A percentile compares a stretch with the other conserved stretches of the same genome.
Evolutionary conservation across 116 monocot genomes (phyloP).

Genomic region (Dioscorea cayenensis): DNA sequence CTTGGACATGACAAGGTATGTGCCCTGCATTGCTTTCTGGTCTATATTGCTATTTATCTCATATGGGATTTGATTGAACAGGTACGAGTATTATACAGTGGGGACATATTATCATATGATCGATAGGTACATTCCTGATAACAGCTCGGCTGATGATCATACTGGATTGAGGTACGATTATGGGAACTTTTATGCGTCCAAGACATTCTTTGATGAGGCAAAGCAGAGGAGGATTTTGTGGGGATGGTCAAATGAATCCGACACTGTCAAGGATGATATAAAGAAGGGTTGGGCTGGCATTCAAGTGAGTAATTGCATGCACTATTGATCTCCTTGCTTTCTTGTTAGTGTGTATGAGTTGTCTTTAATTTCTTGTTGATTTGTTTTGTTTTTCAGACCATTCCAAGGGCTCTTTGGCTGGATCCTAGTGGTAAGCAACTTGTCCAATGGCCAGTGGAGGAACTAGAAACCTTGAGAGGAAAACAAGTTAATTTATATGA

Average conservation of each 20-base stretch:
- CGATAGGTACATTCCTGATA: slow-evolving; percentile 37
- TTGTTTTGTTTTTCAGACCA: slow-evolving; percentile 24
- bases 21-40: too few species aligned
- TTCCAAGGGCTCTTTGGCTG: slow-evolving; percentile 60
- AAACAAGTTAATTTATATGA: slow-evolving; percentile 17
- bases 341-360: neutral
- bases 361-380: neutral
- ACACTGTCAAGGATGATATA: slow-evolving; percentile 23
- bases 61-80: too few species aligned
- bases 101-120: slow-evolving; percentile 20
- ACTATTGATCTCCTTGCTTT: neutral
- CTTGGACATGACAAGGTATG: slow-evolving; percentile 16
- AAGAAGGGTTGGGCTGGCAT: slow-evolving; percentile 76
- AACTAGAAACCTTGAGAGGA: slow-evolving; percentile 51
- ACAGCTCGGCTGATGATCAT: slow-evolving; percentile 13
- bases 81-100: slow-evolving; percentile 38
- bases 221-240: slow-evolving; percentile 45
- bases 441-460: slow-evolving; percentile 78
- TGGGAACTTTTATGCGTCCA: slow-evolving; percentile 59
- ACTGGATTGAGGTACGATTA: slow-evolving; percentile 47
- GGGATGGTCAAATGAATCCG: slow-evolving; percentile 62
- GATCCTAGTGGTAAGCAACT: slow-evolving; percentile 40
- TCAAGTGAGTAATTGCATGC: slow-evolving; percentile 29
- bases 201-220: slow-evolving; percentile 50
- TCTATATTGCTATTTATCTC: too few species aligned